Percentiles rank a stretch among this genome's conserved stretches.
Conservation (phyloP, 2,329 filamentous ascomycete species). For the Fusarium domesticum region DNA sequence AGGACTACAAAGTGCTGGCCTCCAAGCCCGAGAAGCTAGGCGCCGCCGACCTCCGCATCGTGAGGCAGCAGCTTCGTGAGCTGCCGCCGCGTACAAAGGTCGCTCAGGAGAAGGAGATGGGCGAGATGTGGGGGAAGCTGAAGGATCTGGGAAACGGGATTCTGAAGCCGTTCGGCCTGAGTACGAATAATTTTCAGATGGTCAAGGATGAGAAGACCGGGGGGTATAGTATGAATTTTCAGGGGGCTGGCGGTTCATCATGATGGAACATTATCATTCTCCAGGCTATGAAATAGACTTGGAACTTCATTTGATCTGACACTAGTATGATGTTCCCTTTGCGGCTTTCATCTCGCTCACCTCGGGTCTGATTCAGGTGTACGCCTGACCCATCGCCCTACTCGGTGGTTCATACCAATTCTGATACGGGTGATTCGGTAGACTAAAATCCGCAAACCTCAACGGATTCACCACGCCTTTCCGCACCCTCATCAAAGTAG, state of each 20-base stretch:
- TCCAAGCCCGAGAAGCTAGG: conserved; percentile 53
- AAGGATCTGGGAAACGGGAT: conserved; percentile 91
- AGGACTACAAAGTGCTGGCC: conserved; percentile 73
- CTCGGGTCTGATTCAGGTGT: no score
- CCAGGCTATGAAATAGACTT: no score
- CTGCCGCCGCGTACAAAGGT: conserved; percentile 69
- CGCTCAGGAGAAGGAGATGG: conserved; percentile 83
- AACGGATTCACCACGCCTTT: conserved; percentile 62
- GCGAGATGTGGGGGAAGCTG: conserved; percentile 96
- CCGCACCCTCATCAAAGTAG: conserved; percentile 31
- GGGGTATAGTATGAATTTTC: conserved; percentile 91
- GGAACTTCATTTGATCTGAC: no score
- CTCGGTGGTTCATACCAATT: conserved; percentile 75
- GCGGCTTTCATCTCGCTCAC: no score
- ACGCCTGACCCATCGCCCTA: conserved; percentile 28
- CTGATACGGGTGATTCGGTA: conserved; percentile 78
- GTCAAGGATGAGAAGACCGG: conserved; percentile 85
- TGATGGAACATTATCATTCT: not conserved
- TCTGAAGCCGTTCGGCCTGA: conserved; percentile 87
- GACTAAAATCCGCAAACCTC: conserved; percentile 70
- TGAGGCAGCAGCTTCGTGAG: conserved; percentile 61
- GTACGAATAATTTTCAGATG: conserved; percentile 93
- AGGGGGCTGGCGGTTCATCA: conserved; percentile 26
- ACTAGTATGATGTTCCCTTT: no score
- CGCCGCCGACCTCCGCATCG: conserved; percentile 62